A percentile compares a stretch with the other conserved stretches of the same genome.
These are phyloP conservation scores for Epichloe scottii DNA, from an alignment of 2,329 filamentous ascomycete species.

Conservation along the genomic window DNA sequence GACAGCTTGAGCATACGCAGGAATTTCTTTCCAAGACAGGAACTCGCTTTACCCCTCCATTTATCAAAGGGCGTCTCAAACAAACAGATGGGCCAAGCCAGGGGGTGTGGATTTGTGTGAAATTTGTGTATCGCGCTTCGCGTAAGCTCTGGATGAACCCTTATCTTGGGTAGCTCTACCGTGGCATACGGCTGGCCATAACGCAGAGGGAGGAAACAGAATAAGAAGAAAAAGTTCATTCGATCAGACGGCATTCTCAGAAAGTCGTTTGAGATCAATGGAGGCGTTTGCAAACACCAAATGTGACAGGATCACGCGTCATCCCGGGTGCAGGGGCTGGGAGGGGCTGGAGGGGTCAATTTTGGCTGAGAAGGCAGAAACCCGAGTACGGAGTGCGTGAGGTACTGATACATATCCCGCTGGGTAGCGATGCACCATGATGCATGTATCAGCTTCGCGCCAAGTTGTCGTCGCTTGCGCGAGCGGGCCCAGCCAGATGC, in stretches of 20 bases:
- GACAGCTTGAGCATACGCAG: too few species aligned
- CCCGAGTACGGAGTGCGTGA: neutral
- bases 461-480: too few species aligned
- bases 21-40: neutral
- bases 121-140: neutral
- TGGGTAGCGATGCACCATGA: constrained; percentile 25
- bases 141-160: neutral
- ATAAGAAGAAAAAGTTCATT: too few species aligned
- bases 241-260: too few species aligned
- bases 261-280: neutral
- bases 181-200: too few species aligned
- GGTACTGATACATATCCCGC: constrained; percentile 19
- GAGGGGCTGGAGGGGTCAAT: neutral
- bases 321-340: neutral
- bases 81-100: neutral
- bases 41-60: neutral
- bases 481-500: too few species aligned
- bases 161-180: too few species aligned
- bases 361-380: neutral
- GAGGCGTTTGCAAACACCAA: neutral
- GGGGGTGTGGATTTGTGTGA: neutral
- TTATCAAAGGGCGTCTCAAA: neutral
- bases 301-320: neutral
- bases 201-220: too few species aligned
- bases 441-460: constrained; percentile 10